Evolutionary conservation across 2,329 filamentous ascomycete genomes (phyloP), one percentile per base, ranked within the genome.

Genomic region (Penicillium sp.): DNA sequence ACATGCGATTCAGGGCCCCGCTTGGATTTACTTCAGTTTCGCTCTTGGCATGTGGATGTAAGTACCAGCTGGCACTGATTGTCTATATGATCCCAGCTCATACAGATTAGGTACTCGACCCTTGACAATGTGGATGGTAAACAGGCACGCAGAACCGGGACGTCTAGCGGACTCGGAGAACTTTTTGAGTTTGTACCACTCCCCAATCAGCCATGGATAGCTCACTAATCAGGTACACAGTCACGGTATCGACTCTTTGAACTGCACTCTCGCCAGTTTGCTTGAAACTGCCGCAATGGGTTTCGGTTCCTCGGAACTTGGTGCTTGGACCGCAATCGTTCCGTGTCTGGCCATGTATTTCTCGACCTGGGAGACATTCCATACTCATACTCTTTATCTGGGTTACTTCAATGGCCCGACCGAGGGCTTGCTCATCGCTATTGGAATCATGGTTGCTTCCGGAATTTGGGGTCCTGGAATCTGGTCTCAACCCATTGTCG

Each of bases 81-180:
- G 38, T 47, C 3, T 34, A 8, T 18, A 9, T 30, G n/a, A 19
- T 36, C 11, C 11, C 23, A 13, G 43, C 67, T 70, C 19, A 70
- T 46, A 19, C 16, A 7, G 19, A 32, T 32, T 38, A 62, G 80
- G 73, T 87, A 97, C 76, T 95, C 94, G 65, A 99, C 94, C 13
- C 92, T 99, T 88, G 94, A 99, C 79, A 99, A 99, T 73, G 88
- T 97, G 61, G 94, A 99, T 74, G 94, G 94, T 64, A 99, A 99
- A 77, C 94, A 99, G 78, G 94, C 94, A 54, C 84, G 94, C 61
- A 84, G 94, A 67, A 99, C 94, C 4, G 92, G 93, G 49, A 97
- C 93, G 4, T 97, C 93, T 29, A 97, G 91, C 71, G 91, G 91
- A 0, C 81, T 99, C 26, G 94, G 94, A 64, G 94, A 99, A 76